Evolutionary conservation across 2,329 filamentous ascomycete species (phyloP), one percentile per base, ranked within the genome.

Genomic region (Penicillium psychrosexuale): DNA sequence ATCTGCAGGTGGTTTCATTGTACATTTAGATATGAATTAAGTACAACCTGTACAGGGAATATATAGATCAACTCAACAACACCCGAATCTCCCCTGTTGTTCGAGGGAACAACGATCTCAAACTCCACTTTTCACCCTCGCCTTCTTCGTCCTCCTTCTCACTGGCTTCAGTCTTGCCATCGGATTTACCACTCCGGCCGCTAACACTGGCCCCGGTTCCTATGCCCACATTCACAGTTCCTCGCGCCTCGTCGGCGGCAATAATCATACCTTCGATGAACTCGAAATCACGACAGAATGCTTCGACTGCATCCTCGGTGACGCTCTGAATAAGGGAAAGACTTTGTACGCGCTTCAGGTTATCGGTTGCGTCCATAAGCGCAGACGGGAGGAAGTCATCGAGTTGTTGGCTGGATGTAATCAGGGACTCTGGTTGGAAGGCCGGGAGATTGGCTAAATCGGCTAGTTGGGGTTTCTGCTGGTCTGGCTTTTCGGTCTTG

Each of bases 381-480:
- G 93, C 94, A 1, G 91, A 95, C 0, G 94, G 92, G 24, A 99
- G 78, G 75, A 97, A 99, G 57, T 91, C 86, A 67, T 99, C 94
- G 7, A 99, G 79, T 38, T 81, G 82, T 65, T 92, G 89, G 64
- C 90, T 90, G 2, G 87, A 85, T 47, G 79, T 75, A 1, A 82
- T 75, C n/a, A 97, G 78, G 0, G 80, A 73, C 5, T 80, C 75
- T 0, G 83, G 80, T 55, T 86, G 81, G 66, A 90, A 83, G 4
- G 80, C 74, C 0, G 80, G 77, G 1, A 88, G 77, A 1, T 68
- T 67, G 1, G 77, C 69, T 24, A 90, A 79, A 12, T 80, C 80
- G 40, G 79, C 77, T 5, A 89, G 71, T 46, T 84, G 79, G 67
- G 30, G 75, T 69, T 39, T 73, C 67, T 51, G 73, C 61, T 54